A percentile compares a stretch with the other conserved stretches of the same genome.
Conservation (phyloP, 257 asterid genomes). For the Solanum infundibuliforme region DNA sequence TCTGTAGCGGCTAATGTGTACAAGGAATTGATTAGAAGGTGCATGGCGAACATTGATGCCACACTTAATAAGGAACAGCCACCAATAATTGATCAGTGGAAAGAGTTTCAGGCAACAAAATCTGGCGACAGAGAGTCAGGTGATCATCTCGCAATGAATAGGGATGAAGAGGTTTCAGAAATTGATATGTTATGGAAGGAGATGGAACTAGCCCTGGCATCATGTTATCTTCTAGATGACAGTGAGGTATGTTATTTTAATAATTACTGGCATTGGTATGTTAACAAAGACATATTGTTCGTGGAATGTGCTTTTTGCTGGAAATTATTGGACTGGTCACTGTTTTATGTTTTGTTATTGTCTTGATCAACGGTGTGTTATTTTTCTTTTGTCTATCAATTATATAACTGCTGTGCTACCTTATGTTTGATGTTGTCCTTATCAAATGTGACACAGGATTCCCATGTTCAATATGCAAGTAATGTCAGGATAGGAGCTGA, state of each 20-base stretch:
- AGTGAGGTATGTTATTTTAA: constrained; percentile 38
- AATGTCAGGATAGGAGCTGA: constrained; percentile 23
- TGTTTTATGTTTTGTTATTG: not conserved
- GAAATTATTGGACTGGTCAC: not conserved
- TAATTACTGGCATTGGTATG: not conserved
- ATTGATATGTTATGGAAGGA: constrained; percentile 88
- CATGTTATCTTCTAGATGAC: constrained; percentile 69
- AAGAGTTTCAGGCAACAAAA: constrained; percentile 48
- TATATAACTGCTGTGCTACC: not conserved
- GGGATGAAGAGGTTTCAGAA: constrained; percentile 67
- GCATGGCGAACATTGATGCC: constrained; percentile 81
- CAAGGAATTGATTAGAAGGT: constrained; percentile 66
- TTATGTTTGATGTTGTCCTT: not conserved
- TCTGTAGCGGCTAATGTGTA: constrained; percentile 71
- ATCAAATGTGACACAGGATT: constrained; percentile 25
- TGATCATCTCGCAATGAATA: constrained; percentile 15
- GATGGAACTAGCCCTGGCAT: constrained; percentile 89
- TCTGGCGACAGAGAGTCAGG: constrained; percentile 14
- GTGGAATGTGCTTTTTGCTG: not conserved
- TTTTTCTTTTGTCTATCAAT: not conserved
- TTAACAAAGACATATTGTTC: not conserved
- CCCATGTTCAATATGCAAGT: constrained; percentile 16
- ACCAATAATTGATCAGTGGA: constrained; percentile 80
- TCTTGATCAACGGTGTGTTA: not conserved
- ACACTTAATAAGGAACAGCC: constrained; percentile 62